Evolutionary conservation across 768 basidiomycete genomes (phyloP).

Genomic region (Termitomyces sp.): DNA sequence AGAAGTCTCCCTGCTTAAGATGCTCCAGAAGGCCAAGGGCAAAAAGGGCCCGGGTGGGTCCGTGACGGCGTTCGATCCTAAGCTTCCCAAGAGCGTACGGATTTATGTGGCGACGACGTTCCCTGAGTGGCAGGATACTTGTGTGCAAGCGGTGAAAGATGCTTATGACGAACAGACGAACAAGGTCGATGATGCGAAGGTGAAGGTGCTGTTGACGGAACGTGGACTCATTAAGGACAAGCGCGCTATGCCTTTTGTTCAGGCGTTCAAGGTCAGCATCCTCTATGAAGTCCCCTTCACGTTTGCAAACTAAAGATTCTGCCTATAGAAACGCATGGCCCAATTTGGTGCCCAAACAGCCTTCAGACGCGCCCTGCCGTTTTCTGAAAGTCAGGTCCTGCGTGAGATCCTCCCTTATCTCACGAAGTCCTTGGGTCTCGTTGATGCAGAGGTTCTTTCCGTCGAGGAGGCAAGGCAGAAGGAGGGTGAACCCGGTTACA

Average conservation of each 20-base stretch:
- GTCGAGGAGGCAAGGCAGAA: slow-evolving; percentile 62
- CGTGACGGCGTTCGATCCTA: slow-evolving; percentile 68
- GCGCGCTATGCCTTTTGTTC: slow-evolving; percentile 91
- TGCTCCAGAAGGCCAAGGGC: slow-evolving; percentile 71
- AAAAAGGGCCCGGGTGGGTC: slow-evolving; percentile 39
- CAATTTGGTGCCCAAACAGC: slow-evolving; percentile 72
- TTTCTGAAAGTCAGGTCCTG: slow-evolving; percentile 76
- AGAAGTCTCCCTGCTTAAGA: slow-evolving; percentile 73
- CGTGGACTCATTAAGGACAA: slow-evolving; percentile 93
- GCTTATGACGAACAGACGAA: slow-evolving; percentile 52
- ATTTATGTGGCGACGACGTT: slow-evolving; percentile 89
- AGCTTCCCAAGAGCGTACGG: slow-evolving; percentile 76
- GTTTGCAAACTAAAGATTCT: not conserved
- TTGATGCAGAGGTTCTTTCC: slow-evolving; percentile 63
- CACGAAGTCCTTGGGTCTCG: slow-evolving; percentile 66
- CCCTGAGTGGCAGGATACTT: slow-evolving; percentile 90
- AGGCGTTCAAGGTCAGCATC: slow-evolving; percentile 76
- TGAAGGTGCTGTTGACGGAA: slow-evolving; percentile 60
- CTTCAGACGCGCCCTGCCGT: slow-evolving; percentile 78
- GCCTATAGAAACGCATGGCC: slow-evolving; percentile 67
- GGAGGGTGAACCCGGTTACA: slow-evolving; percentile 51
- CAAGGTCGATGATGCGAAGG: slow-evolving; percentile 77
- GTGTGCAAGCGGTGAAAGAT: slow-evolving; percentile 70
- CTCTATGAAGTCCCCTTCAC: not conserved
- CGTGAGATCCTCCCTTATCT: slow-evolving; percentile 71